A percentile compares a stretch with the other conserved stretches of the same genome.
phyloP scores from a whole-genome alignment of 345 rosid genomes.

The Abelmoschus esculentus region DNA sequence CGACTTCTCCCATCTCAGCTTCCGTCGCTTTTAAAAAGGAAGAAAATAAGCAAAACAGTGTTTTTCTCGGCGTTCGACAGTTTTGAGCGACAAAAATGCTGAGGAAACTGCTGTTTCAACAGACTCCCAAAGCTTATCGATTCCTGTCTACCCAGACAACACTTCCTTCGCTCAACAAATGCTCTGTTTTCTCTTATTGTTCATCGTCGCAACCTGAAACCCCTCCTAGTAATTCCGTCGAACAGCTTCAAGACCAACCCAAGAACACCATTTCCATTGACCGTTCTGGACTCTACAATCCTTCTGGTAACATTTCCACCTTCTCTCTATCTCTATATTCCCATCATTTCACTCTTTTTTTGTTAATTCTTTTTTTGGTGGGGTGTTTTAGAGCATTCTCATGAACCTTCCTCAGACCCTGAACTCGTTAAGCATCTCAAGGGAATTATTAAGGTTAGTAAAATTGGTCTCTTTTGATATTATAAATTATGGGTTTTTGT shows the following conservation, averaged over 20 bases:
- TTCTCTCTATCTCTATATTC: background rate
- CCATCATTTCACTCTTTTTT: background rate
- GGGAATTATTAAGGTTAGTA: slow-evolving; percentile 74
- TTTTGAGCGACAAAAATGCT: slow-evolving; percentile 27
- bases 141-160: slow-evolving; percentile 20
- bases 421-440: slow-evolving; percentile 90
- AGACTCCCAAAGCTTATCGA: slow-evolving; percentile 30
- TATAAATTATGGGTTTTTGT: background rate
- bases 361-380: background rate
- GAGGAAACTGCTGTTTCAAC: slow-evolving; percentile 34
- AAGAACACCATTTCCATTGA: slow-evolving; percentile 54
- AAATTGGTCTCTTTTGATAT: background rate
- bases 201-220: slow-evolving; percentile 36
- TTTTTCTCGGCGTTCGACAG: background rate
- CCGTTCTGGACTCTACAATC: slow-evolving; percentile 58
- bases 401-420: slow-evolving; percentile 43
- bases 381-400: slow-evolving; percentile 51
- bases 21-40: background rate
- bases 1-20: background rate
- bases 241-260: slow-evolving; percentile 35
- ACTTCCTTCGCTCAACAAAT: slow-evolving; percentile 20
- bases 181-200: slow-evolving; percentile 26
- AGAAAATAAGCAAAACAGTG: background rate
- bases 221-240: slow-evolving; percentile 27
- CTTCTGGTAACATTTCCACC: slow-evolving; percentile 30